phyloP scores from a whole-genome alignment of 768 basidiomycete genomes.

The Kwoniella heveanensis region DNA sequence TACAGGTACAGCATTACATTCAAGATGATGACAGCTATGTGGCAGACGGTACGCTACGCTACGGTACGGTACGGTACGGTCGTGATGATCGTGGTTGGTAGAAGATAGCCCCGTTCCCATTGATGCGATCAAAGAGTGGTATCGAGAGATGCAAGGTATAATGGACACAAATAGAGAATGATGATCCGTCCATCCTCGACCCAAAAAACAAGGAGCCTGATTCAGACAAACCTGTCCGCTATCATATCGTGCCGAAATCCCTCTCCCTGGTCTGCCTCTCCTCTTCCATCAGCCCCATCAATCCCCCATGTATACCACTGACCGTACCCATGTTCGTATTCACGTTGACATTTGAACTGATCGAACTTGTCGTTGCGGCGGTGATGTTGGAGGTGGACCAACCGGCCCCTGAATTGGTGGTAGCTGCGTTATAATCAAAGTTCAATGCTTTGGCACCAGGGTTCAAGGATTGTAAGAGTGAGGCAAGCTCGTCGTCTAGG shows the following conservation, averaged over 20 bases:
- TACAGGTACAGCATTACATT: too few species aligned
- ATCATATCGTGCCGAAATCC: slow-evolving; percentile 22
- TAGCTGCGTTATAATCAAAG: slow-evolving; percentile 32
- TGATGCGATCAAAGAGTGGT: neutral
- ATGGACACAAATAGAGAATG: neutral
- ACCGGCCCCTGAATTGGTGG: slow-evolving; percentile 8
- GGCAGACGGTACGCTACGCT: too few species aligned
- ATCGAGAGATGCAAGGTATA: neutral
- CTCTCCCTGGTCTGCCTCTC: slow-evolving; percentile 22
- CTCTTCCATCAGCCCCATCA: slow-evolving; percentile 13
- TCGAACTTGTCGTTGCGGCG: neutral
- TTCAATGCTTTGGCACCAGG: slow-evolving; percentile 28
- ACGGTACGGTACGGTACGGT: too few species aligned
- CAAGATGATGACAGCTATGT: too few species aligned
- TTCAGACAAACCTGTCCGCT: neutral
- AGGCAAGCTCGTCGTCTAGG: slow-evolving; percentile 40
- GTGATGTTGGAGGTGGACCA: slow-evolving; percentile 1
- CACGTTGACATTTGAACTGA: too few species aligned
- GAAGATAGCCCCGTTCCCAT: too few species aligned
- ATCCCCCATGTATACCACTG: slow-evolving; percentile 11
- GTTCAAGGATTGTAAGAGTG: slow-evolving; percentile 26
- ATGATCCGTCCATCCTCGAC: too few species aligned
- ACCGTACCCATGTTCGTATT: slow-evolving; percentile 2
- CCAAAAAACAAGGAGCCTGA: too few species aligned
- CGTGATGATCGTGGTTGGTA: too few species aligned